A percentile compares a stretch with the other conserved stretches of the same genome.
phyloP scores from a whole-genome alignment of 2,329 filamentous ascomycete species.

The Bertia moriformis region DNA sequence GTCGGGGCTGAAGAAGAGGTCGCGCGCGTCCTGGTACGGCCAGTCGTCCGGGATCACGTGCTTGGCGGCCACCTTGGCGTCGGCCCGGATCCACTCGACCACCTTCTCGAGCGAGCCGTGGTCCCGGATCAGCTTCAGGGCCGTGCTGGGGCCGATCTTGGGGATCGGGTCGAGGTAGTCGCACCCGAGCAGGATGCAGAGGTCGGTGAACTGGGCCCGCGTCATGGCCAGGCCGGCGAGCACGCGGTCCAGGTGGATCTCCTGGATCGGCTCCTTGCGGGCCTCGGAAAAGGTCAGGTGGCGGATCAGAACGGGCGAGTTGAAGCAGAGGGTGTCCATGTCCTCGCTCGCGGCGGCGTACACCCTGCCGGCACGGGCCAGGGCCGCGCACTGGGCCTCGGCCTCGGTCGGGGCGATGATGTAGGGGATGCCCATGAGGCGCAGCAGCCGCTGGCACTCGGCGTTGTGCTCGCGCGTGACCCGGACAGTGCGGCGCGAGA shows the following conservation, averaged over 20 bases:
- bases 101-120: constrained; percentile 78
- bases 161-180: constrained; percentile 96
- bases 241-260: constrained; percentile 78
- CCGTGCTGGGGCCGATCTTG: constrained; percentile 82
- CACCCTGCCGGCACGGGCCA: constrained; percentile 84
- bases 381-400: constrained; percentile 84
- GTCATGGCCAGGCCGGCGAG: constrained; percentile 82
- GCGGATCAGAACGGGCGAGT: constrained; percentile 75
- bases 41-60: constrained; percentile 87
- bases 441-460: constrained; percentile 80
- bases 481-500: constrained; percentile 78
- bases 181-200: constrained; percentile 93
- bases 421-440: constrained; percentile 90
- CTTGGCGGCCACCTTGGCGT: constrained; percentile 63
- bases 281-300: constrained; percentile 96
- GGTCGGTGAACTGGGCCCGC: constrained; percentile 83
- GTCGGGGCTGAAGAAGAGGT: constrained; percentile 82
- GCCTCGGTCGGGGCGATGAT: constrained; percentile 93
- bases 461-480: constrained; percentile 95
- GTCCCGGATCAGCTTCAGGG: constrained; percentile 85
- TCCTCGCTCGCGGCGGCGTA: constrained; percentile 95
- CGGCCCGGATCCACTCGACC: constrained; percentile 64
- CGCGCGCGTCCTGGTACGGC: constrained; percentile 82
- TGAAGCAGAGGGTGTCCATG: constrained; percentile 96
- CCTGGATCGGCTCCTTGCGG: constrained; percentile 91